A percentile compares a stretch with the other conserved stretches of the same genome.
Evolutionary conservation across 768 basidiomycete species (phyloP).

Genomic region (Auricularia auricula-judae): DNA sequence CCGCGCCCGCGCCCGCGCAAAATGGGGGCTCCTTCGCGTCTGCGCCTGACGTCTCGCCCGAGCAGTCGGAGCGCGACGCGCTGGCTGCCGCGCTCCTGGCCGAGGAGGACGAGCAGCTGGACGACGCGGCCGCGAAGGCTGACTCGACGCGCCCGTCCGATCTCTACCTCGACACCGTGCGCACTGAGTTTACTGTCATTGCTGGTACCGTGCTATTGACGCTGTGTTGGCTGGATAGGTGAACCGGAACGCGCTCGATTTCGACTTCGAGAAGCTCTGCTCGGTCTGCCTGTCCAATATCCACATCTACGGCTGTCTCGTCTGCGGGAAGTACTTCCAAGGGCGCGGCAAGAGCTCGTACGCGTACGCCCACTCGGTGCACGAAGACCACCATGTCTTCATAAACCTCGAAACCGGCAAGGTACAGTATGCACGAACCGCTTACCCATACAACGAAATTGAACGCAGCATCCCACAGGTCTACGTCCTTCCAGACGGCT

Average conservation of each 20-base stretch:
- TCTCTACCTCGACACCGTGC: slow-evolving; percentile 88
- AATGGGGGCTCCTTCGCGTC: not conserved
- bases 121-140: slow-evolving; percentile 19
- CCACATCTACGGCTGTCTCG: slow-evolving; percentile 95
- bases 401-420: slow-evolving; percentile 91
- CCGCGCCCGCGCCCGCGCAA: not conserved
- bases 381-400: slow-evolving; percentile 97
- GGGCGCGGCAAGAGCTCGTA: slow-evolving; percentile 88
- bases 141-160: slow-evolving; percentile 45
- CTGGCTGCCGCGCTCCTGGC: slow-evolving; percentile 1
- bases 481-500: slow-evolving; percentile 94
- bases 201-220: not conserved
- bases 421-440: slow-evolving; percentile 29
- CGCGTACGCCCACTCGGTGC: slow-evolving; percentile 94
- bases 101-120: slow-evolving; percentile 9
- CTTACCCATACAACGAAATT: no score
- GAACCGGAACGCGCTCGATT: slow-evolving; percentile 82
- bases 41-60: not conserved
- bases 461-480: slow-evolving; percentile 40
- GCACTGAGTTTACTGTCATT: slow-evolving; percentile 18
- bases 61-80: not conserved
- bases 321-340: slow-evolving; percentile 98
- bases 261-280: slow-evolving; percentile 99
- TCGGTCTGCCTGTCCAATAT: slow-evolving; percentile 94
- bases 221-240: slow-evolving; percentile 42